phyloP scores from a whole-genome alignment of 2,329 filamentous ascomycete genomes.

The Fusarium musae region DNA sequence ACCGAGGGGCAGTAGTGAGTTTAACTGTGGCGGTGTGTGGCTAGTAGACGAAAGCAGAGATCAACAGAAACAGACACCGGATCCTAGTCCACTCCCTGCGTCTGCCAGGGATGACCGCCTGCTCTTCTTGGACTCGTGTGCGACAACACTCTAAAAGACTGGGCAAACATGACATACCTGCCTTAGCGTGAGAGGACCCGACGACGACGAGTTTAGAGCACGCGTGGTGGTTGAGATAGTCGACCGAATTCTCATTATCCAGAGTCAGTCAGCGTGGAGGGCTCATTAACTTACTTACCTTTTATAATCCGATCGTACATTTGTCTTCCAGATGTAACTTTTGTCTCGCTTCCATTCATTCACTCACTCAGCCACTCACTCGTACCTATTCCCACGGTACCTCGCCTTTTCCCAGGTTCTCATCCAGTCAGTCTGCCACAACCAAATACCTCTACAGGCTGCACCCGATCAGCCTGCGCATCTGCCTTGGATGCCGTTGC shows the following conservation, averaged over 20 bases:
- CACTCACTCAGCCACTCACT: neutral
- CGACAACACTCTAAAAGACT: slow-evolving; percentile 18
- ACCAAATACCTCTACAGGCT: slow-evolving; percentile 25
- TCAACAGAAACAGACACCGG: neutral
- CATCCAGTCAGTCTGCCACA: neutral
- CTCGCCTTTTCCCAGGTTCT: slow-evolving; percentile 10
- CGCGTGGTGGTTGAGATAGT: slow-evolving; percentile 31
- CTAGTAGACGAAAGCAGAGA: neutral
- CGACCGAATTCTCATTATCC: slow-evolving; percentile 2
- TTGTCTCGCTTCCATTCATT: slow-evolving; percentile 2
- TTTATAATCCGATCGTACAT: neutral
- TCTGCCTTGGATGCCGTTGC: slow-evolving; percentile 45
- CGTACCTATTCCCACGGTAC: neutral
- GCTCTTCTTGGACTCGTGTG: slow-evolving; percentile 20
- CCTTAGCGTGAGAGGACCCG: slow-evolving; percentile 25
- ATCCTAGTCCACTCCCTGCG: neutral
- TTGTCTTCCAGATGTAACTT: neutral
- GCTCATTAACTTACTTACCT: neutral
- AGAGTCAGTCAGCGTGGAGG: neutral
- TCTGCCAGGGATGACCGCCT: slow-evolving; percentile 42
- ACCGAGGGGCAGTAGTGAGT: slow-evolving; percentile 10
- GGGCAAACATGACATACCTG: slow-evolving; percentile 40
- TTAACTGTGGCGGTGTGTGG: slow-evolving; percentile 35
- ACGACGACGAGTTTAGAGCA: slow-evolving; percentile 18
- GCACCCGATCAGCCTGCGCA: slow-evolving; percentile 28